Conservation (phyloP, 176 grass and related monocot genomes). For the Urochloa ruziziensis region DNA sequence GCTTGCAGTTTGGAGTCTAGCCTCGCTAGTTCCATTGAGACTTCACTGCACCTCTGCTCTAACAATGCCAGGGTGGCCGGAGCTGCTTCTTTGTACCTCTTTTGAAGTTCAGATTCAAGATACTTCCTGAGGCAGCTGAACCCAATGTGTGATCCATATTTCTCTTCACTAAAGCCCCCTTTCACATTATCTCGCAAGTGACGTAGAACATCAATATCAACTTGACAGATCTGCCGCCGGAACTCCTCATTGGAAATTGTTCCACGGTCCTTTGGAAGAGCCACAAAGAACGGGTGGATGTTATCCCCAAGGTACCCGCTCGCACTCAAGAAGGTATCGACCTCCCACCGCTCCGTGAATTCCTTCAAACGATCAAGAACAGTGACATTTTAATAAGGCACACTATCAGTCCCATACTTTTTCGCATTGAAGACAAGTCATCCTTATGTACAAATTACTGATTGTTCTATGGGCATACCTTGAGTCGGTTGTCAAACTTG, state of each 20-base stretch:
- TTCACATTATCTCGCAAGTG: conserved; percentile 81
- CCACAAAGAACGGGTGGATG: conserved; percentile 89
- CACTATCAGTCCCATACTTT: neutral
- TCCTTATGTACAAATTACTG: neutral
- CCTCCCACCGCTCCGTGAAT: conserved; percentile 94
- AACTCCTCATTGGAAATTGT: conserved; percentile 94
- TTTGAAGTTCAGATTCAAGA: conserved; percentile 92
- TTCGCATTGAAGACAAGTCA: neutral
- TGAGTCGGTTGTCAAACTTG: conserved; percentile 95
- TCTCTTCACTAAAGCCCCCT: conserved; percentile 93
- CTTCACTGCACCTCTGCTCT: conserved; percentile 85
- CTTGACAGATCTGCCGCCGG: conserved; percentile 82
- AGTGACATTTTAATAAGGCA: conserved; percentile 4
- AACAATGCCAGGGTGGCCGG: conserved; percentile 86
- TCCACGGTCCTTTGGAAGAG: conserved; percentile 93
- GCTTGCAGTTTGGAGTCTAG: conserved; percentile 83
- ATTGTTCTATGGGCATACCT: conserved; percentile 54
- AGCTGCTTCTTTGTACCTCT: conserved; percentile 91
- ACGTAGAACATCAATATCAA: conserved; percentile 67
- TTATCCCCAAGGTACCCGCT: conserved; percentile 95
- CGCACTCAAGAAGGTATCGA: conserved; percentile 84
- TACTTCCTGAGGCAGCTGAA: conserved; percentile 77
- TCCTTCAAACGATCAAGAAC: conserved; percentile 57
- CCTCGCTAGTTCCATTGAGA: conserved; percentile 64
- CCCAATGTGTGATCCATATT: conserved; percentile 73